phyloP scores from a whole-genome alignment of 768 basidiomycete species.

The Rhodotorula graminis region DNA sequence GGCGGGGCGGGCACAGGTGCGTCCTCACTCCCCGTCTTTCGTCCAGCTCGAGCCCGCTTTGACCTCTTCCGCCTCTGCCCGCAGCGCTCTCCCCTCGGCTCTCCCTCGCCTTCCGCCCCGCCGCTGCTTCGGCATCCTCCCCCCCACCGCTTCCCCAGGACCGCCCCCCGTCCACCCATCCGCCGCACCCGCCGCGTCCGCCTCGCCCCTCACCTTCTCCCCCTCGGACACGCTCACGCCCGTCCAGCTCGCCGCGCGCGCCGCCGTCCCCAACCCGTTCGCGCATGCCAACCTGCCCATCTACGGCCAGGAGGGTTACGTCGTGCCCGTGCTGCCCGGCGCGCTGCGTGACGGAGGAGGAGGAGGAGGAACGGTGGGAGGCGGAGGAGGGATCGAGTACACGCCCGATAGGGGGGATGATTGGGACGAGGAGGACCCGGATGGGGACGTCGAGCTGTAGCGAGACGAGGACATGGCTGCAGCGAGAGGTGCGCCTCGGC shows the following conservation, averaged over 20 bases:
- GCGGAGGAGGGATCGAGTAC: constrained; percentile 59
- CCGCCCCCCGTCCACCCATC: background rate
- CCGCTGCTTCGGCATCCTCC: too few relatives aligned
- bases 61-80: too few relatives aligned
- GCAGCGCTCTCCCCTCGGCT: background rate
- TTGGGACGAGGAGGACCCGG: constrained; percentile 91
- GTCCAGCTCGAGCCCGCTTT: background rate
- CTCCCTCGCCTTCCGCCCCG: background rate
- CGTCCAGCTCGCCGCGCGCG: constrained; percentile 71
- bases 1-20: background rate
- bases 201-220: constrained; percentile 60
- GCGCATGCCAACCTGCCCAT: constrained; percentile 5
- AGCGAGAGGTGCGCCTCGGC: too few relatives aligned
- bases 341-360: background rate
- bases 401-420: constrained; percentile 93
- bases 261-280: constrained; percentile 82
- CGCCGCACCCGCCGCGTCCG: background rate
- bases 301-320: constrained; percentile 21
- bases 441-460: constrained; percentile 84
- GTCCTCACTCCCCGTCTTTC: background rate
- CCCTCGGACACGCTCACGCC: constrained; percentile 84
- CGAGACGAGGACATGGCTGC: too few relatives aligned
- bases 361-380: constrained; percentile 47
- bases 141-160: too few relatives aligned
- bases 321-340: background rate